Evolutionary conservation across 2,329 filamentous ascomycete genomes (phyloP).

Genomic region (Xylariales sp.): DNA sequence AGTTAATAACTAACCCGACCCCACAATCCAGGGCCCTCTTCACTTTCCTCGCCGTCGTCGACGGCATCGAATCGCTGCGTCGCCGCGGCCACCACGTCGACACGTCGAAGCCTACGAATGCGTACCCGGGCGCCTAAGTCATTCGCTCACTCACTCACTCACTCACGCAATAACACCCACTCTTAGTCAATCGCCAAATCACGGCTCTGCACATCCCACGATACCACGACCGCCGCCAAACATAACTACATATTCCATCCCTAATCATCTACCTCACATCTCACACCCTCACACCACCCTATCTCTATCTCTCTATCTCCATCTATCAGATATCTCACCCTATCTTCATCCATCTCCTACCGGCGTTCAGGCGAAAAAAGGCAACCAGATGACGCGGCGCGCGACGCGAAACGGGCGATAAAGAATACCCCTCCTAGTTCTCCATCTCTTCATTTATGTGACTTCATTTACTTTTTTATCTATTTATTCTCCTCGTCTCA

Average conservation of each 20-base stretch:
- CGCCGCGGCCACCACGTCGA: constrained; percentile 53
- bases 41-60: constrained; percentile 59
- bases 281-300: no score
- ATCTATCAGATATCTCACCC: no score
- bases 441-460: no score
- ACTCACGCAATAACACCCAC: background rate
- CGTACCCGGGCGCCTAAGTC: constrained; percentile 45
- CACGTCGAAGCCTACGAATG: constrained; percentile 39
- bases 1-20: no score
- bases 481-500: no score
- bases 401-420: no score
- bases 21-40: constrained; percentile 58
- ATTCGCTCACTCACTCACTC: background rate
- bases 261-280: background rate
- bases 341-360: no score
- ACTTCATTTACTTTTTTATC: no score
- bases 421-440: no score
- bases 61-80: constrained; percentile 58
- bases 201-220: background rate
- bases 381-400: no score
- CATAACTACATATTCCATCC: background rate
- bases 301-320: no score
- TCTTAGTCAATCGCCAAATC: background rate
- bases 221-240: background rate
- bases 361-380: no score